Base-by-base conservation (phyloP, 2,329 filamentous ascomycete species). In the Exophiala sp. region DNA sequence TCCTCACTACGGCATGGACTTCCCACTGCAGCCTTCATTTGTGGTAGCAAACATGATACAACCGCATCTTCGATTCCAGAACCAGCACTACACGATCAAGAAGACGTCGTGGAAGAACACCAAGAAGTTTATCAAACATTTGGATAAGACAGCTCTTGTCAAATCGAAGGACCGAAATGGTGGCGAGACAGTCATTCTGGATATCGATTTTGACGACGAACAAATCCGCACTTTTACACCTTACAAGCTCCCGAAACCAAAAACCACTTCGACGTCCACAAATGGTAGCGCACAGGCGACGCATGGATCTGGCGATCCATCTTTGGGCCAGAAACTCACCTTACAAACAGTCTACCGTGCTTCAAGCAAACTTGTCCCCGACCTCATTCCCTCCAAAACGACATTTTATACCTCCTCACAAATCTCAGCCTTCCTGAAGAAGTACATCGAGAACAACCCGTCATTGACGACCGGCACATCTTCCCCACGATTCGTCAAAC, bases 61-160 rank as follows among this genome's bases (percentile, higher is more conserved):
- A n/a, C 85, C 85, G 1, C 85, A 83, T 62, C 75, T 88, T 1
- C 84, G 84, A 2, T 76, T 81, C 16, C 76, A 83, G 63, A 74
- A 75, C 2, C 78, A 78, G 52, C 81, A 75, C 55, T 78, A 84
- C 48, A 81, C 84, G 60, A 85, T 87, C 68, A 87, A 87, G 65
- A 87, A 87, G 69, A 84, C 83, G 2, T 84, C 80, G 57, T 87
- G 82, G 81, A 87, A 87, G 70, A 87, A 81, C 57, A 78, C 84
- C 55, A 84, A 83, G 65, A 87, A 86, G 61, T 87, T 87, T 66
- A 79, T 87, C 69, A 87, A 87, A 62, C 74, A 80, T 49, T 72
- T 88, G 8, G 84, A 87, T 66, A 87, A 87, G 67, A 72, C 81
- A 44, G 67, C 75, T 14, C 71, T 87, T n/a, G 68, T 86, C 61